Base-by-base conservation (phyloP, 306 rosid genomes). In the Cicer judaicum region DNA sequence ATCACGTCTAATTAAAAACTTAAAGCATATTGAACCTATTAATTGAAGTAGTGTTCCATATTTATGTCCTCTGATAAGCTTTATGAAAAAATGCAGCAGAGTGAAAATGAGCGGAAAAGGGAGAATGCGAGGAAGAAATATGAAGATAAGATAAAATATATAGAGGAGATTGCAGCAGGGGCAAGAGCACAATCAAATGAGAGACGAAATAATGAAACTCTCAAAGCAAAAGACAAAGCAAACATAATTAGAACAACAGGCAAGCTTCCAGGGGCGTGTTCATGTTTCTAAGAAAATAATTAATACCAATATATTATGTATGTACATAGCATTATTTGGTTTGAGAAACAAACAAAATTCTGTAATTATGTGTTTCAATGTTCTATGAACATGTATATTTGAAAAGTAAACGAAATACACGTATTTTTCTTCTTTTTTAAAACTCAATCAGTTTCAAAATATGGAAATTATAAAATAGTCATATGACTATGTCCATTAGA, bases 171-270 rank as follows among this genome's bases (percentile, higher is more conserved):
- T 47, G 92, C 81, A 62, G 80, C 12, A 2, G 93, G 80, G 74
- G 98, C 96, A 1, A 92, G 85, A 81, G 80, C 83, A 6, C 80
- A 94, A 77, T 92, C 96, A 62, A 83, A 72, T 4, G 85, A 72
- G 7, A 84, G 75, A 50, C 57, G 75, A 72, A 89, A 62, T 55
- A 81, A 78, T 1, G 95, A 90, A 39, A 84, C 59, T 70, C 21
- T 53, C 1, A 92, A 87, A 81, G 89, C 80, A 16, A 85, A 75
- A 74, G 89, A 84, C 44, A 94, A 86, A 83, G 92, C 96, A 9
- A 75, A 86, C 56, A 62, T 7, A 74, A 72, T 91, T 43, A 86
- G 89, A 82, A 73, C 63, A 73, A 94, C 93, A 15, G 93, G 96
- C 44, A 81, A 82, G 61, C 41, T 82, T 70, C 96, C 96, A 64